Conservation (phyloP, 2,329 filamentous ascomycete species). For the Sordariomycetes sp. region DNA sequence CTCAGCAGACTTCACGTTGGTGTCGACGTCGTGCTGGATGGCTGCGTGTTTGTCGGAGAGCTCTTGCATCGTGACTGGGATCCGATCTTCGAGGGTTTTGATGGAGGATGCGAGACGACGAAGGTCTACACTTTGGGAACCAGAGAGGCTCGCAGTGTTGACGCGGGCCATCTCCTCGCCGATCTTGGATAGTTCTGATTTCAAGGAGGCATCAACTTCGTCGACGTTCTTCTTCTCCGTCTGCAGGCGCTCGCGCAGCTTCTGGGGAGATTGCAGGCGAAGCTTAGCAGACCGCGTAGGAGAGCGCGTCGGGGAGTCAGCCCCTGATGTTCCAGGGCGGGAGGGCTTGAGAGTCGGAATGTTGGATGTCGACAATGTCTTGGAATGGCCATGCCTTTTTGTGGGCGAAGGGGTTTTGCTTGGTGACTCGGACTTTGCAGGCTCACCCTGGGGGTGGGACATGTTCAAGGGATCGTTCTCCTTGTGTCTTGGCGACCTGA, state of each 20-base stretch:
- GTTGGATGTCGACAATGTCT: slow-evolving; percentile 41
- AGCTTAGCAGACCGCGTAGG: slow-evolving; percentile 35
- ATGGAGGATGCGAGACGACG: slow-evolving; percentile 48
- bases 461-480: slow-evolving; percentile 28
- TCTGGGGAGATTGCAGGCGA: slow-evolving; percentile 62
- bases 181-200: slow-evolving; percentile 71
- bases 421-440: slow-evolving; percentile 10
- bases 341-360: slow-evolving; percentile 44
- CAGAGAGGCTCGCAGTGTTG: slow-evolving; percentile 24
- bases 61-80: slow-evolving; percentile 51
- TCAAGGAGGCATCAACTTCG: slow-evolving; percentile 59
- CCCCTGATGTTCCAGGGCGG: slow-evolving; percentile 14
- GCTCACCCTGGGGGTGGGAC: slow-evolving; percentile 5
- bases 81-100: slow-evolving; percentile 55
- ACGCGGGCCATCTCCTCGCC: slow-evolving; percentile 66
- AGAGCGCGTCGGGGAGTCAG: slow-evolving; percentile 18
- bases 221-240: slow-evolving; percentile 69
- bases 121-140: slow-evolving; percentile 27
- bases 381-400: slow-evolving; percentile 29
- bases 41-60: slow-evolving; percentile 51
- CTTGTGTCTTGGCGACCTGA: slow-evolving; percentile 37
- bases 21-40: slow-evolving; percentile 64
- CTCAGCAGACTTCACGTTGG: slow-evolving; percentile 64
- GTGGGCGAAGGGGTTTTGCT: slow-evolving; percentile 15
- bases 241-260: slow-evolving; percentile 75